Conservation (phyloP, 2,329 filamentous ascomycete species). For the Acarospora socialis region DNA sequence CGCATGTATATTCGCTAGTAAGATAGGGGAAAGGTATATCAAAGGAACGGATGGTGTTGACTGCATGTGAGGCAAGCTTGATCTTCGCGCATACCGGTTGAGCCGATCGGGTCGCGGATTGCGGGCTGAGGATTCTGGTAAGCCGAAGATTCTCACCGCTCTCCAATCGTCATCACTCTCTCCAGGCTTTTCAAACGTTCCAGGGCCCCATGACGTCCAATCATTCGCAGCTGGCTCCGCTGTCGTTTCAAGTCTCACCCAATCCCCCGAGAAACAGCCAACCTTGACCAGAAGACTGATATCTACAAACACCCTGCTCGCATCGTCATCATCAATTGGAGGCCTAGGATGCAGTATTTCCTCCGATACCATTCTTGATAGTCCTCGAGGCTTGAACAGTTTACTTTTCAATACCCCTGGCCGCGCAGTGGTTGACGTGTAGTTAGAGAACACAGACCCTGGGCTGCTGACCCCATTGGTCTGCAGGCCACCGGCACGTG, state of each 20-base stretch:
- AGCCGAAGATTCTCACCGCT: slow-evolving; percentile 73
- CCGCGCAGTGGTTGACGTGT: slow-evolving; percentile 69
- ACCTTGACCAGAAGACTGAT: slow-evolving; percentile 73
- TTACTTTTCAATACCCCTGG: slow-evolving; percentile 53
- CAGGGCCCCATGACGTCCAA: slow-evolving; percentile 45
- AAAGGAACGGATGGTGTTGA: slow-evolving; percentile 38
- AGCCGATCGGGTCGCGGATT: no score
- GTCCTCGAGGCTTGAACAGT: slow-evolving; percentile 68
- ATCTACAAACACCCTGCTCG: slow-evolving; percentile 79
- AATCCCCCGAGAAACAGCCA: slow-evolving; percentile 94
- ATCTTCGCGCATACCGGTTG: slow-evolving; percentile 33
- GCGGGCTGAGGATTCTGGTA: slow-evolving; percentile 50
- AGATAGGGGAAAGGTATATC: slow-evolving; percentile 69
- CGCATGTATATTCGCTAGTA: slow-evolving; percentile 72
- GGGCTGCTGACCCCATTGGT: slow-evolving; percentile 67
- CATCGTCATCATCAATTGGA: slow-evolving; percentile 68
- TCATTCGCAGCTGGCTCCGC: slow-evolving; percentile 60
- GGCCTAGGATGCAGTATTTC: slow-evolving; percentile 79
- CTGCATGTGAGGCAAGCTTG: slow-evolving; percentile 39
- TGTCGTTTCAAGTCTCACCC: slow-evolving; percentile 72
- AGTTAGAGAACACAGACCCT: slow-evolving; percentile 77
- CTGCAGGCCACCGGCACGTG: slow-evolving; percentile 56
- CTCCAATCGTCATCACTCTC: slow-evolving; percentile 61
- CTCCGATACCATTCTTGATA: slow-evolving; percentile 57
- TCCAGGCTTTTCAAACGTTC: slow-evolving; percentile 25